A percentile compares a stretch with the other conserved stretches of the same genome.
phyloP scores from a whole-genome alignment of 192 early-diverging fungal species.

The Backusella liffmaniae region DNA sequence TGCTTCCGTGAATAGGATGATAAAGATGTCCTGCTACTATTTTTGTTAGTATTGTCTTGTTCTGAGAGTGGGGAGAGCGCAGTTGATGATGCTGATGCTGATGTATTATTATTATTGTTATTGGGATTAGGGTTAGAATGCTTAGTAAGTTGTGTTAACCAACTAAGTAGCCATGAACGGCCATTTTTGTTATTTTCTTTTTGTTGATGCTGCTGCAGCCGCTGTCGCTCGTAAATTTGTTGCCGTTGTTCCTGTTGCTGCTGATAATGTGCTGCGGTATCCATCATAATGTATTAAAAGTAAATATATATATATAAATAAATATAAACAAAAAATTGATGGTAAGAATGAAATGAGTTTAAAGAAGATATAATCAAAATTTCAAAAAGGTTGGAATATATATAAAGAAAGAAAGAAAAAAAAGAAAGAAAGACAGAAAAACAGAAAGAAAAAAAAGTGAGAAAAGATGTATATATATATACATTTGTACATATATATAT shows the following conservation, averaged over 20 bases:
- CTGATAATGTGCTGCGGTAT: constrained; percentile 6
- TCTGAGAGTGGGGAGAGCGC: background rate
- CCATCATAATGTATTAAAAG: background rate
- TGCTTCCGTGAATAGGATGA: background rate
- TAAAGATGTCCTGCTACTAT: background rate
- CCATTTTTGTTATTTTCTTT: background rate
- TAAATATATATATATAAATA: background rate
- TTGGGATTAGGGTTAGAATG: background rate
- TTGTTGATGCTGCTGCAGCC: background rate
- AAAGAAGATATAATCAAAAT: background rate
- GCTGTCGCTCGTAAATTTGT: background rate
- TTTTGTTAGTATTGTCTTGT: background rate
- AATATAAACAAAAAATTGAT: background rate
- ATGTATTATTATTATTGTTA: background rate
- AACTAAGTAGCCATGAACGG: background rate
- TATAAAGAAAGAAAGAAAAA: background rate
- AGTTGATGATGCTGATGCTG: background rate
- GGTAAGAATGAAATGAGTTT: background rate
- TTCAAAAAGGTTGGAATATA: background rate
- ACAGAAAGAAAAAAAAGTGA: background rate
- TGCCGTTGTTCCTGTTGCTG: background rate
- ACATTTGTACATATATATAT: constrained; percentile 1
- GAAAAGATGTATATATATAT: background rate
- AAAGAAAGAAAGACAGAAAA: background rate
- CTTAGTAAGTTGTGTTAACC: constrained; percentile 5